Base-by-base conservation (phyloP, 139 green algal species). In the Chlorella vulgaris region DNA sequence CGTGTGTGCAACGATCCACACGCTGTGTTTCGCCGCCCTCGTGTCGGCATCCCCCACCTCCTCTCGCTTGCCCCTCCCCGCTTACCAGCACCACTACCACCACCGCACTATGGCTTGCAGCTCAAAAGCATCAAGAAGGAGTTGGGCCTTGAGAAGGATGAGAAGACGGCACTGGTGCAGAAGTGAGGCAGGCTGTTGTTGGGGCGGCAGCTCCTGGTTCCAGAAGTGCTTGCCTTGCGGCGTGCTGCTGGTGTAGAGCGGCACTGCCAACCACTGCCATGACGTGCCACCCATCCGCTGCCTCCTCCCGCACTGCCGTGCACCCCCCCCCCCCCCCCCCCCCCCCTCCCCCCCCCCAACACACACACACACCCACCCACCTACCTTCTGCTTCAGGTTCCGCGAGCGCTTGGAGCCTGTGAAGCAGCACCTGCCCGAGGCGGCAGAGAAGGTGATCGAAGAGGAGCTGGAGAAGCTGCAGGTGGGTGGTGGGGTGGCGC, bases 41-140 rank as follows among this genome's bases (percentile, higher is more conserved):
- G 13, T 58, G 47, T 15, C 47, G 10, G 47, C 47, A 58, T 58
- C 47, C 10, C 15, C 13, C 47, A 58, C 47, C 47, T 58, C 15
- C 47, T 58, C 10, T 10, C 15, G 13, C 10, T 58, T 58, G 10
- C 47, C 47, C 15, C 47, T 58, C 15, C 15, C 47, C 15, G 15
- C 47, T 58, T 10, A 58, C 15, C 47, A 10, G 15, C 15, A 24
- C 47, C 15, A 58, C 15, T 58, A 15, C 47, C 47, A 15, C 47
- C 15, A 15, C 47, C 15, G 15, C 22, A 28, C 28, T 1, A 7
- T 6, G 26, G 0, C 35, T 18, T 58, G 74, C 96, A 99, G 90
- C 89, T 99, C 35, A 95, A 95, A 78, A 90, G 74, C 84, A 99
- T 99, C 86, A 99, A 99, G 89, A 96, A 97, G 85, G 96, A 98